Base-by-base conservation (phyloP, 768 basidiomycete genomes). In the Boletus patriciae region DNA sequence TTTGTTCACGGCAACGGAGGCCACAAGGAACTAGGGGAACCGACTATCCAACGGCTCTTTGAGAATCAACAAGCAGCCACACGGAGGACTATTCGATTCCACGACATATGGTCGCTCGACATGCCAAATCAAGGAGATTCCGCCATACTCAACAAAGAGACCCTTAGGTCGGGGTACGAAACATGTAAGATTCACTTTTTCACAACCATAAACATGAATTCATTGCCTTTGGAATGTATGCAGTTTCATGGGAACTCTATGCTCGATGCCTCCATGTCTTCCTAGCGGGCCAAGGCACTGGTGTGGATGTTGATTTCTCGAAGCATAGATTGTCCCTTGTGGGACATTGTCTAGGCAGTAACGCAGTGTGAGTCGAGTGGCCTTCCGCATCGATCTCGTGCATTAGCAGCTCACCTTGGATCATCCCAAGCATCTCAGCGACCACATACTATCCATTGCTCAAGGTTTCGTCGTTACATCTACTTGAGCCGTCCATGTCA, bases 21-120 rank as follows among this genome's bases (percentile, higher is more conserved):
- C 11, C 53, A 55, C 12, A 61, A 63, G 29, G 55, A 60, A n/a
- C 59, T 57, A 0, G 57, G 61, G 59, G 55, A 62, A 1, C 50
- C 52, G 0, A 48, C 19, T 6, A 52, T 60, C 1, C 25, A 52
- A 6, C 52, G 40, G 2, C 50, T 60, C 0, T 60, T 57, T 15
- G 19, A 51, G 12, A 10, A 44, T 13, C 36, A 57, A 23, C 43
- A 21, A 27, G 6, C 21, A 4, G 11, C 4, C 16, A 0, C 10
- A 12, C 12, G 21, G 1, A 19, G 13, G 3, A 13, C 19, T 11
- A 23, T 51, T 37, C 38, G 3, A 8, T 49, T 62, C 25, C 52
- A 40, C 12, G 59, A 60, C 23, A 50, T 52, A 36, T 62, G 59
- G 55, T 19, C 48, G 9, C 13, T 60, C 8, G 58, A 53, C 15